Evolutionary conservation across 2,329 filamentous ascomycete genomes (phyloP), one percentile per base, ranked within the genome.

Genomic region (Elsinoe necatrix): DNA sequence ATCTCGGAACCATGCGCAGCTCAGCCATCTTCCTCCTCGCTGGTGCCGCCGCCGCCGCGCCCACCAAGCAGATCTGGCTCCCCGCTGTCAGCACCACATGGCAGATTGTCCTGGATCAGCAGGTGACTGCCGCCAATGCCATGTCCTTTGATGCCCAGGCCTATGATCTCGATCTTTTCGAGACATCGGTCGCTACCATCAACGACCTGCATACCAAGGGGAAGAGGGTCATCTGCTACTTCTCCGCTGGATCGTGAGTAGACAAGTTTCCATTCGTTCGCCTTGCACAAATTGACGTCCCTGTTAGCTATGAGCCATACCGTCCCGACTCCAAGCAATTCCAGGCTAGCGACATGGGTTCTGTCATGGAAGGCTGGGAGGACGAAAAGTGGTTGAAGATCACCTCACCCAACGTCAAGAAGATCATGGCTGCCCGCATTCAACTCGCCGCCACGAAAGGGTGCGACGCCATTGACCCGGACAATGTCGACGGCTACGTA

Each of bases 141-240:
- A 11, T 57, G 4, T 1, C 31, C 16, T 75, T 63, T 0, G 72
- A 84, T 60, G 79, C 81, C 0, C 70, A 73, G 3, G 71, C 85
- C 43, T 85, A 79, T 67, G 82, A 85, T 66, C 82, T 86, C 58
- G 75, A 81, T 59, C 72, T 83, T 11, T 82, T 84, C 67, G 72
- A 77, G 57, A 80, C 78, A 52, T 67, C 71, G 4, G 70, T 72
- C 12, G 64, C 69, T 5, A 75, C 71, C 1, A 79, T 84, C 52
- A 59, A 68, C 2, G 65, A 67, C 4, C 70, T 84, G 12, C 77
- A 83, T 41, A 61, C 62, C 2, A 64, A 74, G 25, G 78, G 77
- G 7, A 80, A 80, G 64, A 82, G 79, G 60, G 80, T 87, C 55
- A 83, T 89, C 58, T 89, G 86, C 73, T 89, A 89, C 70, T 89